Base-by-base conservation (phyloP, 768 basidiomycete species). In the Saitozyma sp. region DNA sequence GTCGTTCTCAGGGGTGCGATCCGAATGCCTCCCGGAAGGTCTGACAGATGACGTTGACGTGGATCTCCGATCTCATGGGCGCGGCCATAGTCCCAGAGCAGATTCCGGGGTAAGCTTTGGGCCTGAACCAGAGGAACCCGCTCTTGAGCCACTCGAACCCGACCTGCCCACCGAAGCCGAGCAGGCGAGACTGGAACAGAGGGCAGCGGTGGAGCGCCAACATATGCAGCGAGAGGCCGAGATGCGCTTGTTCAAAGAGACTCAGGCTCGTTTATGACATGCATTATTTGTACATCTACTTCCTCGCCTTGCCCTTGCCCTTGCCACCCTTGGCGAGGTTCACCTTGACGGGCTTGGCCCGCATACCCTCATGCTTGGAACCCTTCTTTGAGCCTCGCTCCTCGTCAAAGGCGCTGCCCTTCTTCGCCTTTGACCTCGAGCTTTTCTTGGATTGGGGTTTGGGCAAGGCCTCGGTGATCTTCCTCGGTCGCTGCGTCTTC, bases 401-500 rank as follows among this genome's bases (percentile, higher is more conserved):
- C 38, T 68, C 64, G 53, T 74, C 73, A 50, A 75, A 75, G 14
- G 74, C 74, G 55, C 67, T 69, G 9, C 60, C 58, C 59, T 61
- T 14, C 51, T 54, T 60, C 13, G 2, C 3, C 63, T 65, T 67
- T 39, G 51, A 59, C 58, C 48, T 61, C 48, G 61, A 64, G 50
- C 59, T 54, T 38, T 61, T 56, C 62, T 72, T 68, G 38, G 11
- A 37, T 53, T 57, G 50, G 1, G 45, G 14, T 19, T 48, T 17
- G 19, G 68, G 54, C 69, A 83, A 81, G 40, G 84, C 82, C 50
- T 83, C 78, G 45, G 89, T 88, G 65, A 93, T 91, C 83, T 91
- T 96, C 9, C 80, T 80, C 1, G 89, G 89, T 67, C 85, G 85
- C 42, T 82, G 80, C 8, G 87, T 83, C 80, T 88, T 94, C 81